Evolutionary conservation across 1,139 yeast genomes (phyloP), one percentile per base, ranked within the genome.

Genomic region (Pichia sp.): DNA sequence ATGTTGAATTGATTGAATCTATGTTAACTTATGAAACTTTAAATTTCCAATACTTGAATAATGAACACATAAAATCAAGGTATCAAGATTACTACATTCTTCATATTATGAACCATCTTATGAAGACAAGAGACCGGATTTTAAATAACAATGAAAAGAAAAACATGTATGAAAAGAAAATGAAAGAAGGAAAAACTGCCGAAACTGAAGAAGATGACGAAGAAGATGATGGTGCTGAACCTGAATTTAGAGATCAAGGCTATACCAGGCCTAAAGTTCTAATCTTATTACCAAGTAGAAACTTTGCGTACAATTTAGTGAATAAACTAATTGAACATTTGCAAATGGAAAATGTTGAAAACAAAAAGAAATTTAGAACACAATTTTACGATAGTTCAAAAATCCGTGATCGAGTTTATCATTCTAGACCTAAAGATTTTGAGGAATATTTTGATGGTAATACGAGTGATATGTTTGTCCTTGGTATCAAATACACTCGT

Each of bases 261-360:
- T 93, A 88, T 57, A 89, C 96, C 0, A 72, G 97, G 47, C 95
- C 98, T 1, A 89, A 88, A 56, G 89, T 83, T 2, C 66, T 91
- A 43, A 77, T 91, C 6, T 63, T 91, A 29, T 66, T 87, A 36
- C 97, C 99, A 8, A 87, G 96, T 0, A 74, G 96, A 56, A 76
- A 88, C 51, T 69, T 84, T 3, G 87, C 94, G 35, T 77, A 76
- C 57, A 78, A 79, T 42, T 69, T 86, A 18, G 77, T 89, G n/a
- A 73, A 76, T 38, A 69, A 73, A 29, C 55, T 91, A 32, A 77
- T 82, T 28, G 65, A 70, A 30, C 64, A 82, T 28, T 76, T 91
- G 3, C 88, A 86, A 0, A 46, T 55, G 27, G 78, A 77, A 46
- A 93, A 86, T 56, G 76, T 80, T 37, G 96, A 89, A 54, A 88